phyloP scores from a whole-genome alignment of 169 alveolate species.

The Eimeria falciformis region DNA sequence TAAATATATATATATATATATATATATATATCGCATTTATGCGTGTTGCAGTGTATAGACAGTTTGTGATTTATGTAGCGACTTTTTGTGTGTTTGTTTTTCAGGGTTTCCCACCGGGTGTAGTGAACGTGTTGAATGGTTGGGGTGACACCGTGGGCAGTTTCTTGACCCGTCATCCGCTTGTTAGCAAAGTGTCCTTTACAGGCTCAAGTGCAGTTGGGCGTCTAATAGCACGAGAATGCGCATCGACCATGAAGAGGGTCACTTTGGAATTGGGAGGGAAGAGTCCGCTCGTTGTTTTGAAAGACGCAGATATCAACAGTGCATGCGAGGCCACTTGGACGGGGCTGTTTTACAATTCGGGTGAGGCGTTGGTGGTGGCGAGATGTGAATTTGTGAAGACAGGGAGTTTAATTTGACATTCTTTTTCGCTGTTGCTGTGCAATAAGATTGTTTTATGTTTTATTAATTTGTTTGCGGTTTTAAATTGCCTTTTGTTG shows the following conservation, averaged over 20 bases:
- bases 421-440: background rate
- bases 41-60: background rate
- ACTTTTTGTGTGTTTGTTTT: background rate
- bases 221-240: conserved; percentile 75
- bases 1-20: background rate
- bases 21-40: background rate
- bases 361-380: conserved; percentile 21
- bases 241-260: conserved; percentile 84
- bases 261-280: conserved; percentile 93
- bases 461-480: too few relatives aligned
- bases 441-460: background rate
- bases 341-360: conserved; percentile 85
- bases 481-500: too few relatives aligned
- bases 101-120: conserved; percentile 91
- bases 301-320: conserved; percentile 90
- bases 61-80: background rate
- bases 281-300: conserved; percentile 88
- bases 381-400: background rate
- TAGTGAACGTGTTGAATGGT: conserved; percentile 88
- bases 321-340: conserved; percentile 86
- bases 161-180: conserved; percentile 81
- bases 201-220: conserved; percentile 93
- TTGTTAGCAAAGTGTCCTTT: conserved; percentile 87
- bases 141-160: conserved; percentile 87
- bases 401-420: background rate